Evolutionary conservation across 352 stramenopile genomes (phyloP).

Genomic region (Pythium phragmitis): DNA sequence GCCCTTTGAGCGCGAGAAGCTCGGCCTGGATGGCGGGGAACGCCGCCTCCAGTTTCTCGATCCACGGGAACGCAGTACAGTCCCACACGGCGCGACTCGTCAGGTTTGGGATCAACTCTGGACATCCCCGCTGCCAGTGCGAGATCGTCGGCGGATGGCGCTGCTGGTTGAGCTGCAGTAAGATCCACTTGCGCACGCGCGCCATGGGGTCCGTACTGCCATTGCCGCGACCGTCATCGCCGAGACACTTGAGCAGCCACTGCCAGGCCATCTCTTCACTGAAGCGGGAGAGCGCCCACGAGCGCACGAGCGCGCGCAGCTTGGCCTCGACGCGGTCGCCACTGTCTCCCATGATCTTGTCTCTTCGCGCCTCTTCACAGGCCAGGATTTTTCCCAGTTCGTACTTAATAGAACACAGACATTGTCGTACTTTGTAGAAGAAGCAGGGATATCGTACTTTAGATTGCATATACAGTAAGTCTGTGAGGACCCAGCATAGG

Average conservation of each 20-base stretch:
- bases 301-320: constrained; percentile 45
- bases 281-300: constrained; percentile 66
- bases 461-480: no score
- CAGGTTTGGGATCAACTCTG: constrained; percentile 57
- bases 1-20: constrained; percentile 46
- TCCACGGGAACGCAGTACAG: constrained; percentile 40
- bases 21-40: constrained; percentile 60
- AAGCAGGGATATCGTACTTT: no score
- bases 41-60: constrained; percentile 45
- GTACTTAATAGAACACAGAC: no score
- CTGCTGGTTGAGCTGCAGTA: constrained; percentile 66
- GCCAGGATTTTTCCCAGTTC: no score
- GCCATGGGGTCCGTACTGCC: constrained; percentile 31
- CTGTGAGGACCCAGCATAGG: no score
- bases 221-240: constrained; percentile 23
- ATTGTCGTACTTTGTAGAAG: no score
- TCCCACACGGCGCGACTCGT: constrained; percentile 52
- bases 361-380: not conserved
- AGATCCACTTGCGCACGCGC: constrained; percentile 60
- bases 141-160: constrained; percentile 25
- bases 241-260: constrained; percentile 48
- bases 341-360: not conserved
- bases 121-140: constrained; percentile 65
- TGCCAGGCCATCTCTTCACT: constrained; percentile 64
- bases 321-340: constrained; percentile 30